Conservation (phyloP, 129 eudicot species). For the Chrysanthemum makinoi region DNA sequence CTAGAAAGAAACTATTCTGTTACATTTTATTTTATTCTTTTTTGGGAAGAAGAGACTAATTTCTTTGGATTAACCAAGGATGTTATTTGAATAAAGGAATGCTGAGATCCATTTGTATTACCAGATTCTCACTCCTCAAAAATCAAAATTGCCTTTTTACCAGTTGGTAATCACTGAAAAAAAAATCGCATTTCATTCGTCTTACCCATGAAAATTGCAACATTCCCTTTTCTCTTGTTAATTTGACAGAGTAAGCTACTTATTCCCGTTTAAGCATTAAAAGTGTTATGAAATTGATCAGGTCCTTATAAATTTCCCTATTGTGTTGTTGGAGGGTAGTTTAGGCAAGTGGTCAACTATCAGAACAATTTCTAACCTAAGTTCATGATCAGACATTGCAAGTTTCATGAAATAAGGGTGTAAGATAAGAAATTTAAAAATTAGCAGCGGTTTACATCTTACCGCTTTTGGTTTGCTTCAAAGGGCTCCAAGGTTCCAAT, state of each 20-base stretch:
- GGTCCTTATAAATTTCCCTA: slow-evolving; percentile 3
- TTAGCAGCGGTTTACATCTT: slow-evolving; percentile 19
- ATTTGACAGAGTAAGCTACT: neutral
- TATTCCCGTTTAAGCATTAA: neutral
- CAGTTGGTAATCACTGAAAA: too few species aligned
- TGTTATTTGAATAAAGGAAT: too few species aligned
- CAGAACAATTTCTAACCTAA: slow-evolving; percentile 1
- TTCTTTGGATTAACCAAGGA: too few species aligned
- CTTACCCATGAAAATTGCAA: too few species aligned
- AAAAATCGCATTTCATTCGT: too few species aligned
- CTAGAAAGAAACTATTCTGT: neutral
- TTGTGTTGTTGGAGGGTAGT: slow-evolving; percentile 15
- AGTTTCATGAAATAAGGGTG: neutral
- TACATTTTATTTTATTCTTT: too few species aligned
- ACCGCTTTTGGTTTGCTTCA: slow-evolving; percentile 74
- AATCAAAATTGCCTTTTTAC: too few species aligned
- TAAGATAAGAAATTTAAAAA: slow-evolving; percentile 8
- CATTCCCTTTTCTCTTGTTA: too few species aligned
- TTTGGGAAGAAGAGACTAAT: too few species aligned
- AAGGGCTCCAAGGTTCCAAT: slow-evolving; percentile 81
- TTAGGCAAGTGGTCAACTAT: neutral
- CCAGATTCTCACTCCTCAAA: too few species aligned
- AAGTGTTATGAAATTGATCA: neutral
- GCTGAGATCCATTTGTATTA: too few species aligned
- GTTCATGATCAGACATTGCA: neutral